phyloP scores from a whole-genome alignment of 805 yeast species.

The Millerozyma acaciae region DNA sequence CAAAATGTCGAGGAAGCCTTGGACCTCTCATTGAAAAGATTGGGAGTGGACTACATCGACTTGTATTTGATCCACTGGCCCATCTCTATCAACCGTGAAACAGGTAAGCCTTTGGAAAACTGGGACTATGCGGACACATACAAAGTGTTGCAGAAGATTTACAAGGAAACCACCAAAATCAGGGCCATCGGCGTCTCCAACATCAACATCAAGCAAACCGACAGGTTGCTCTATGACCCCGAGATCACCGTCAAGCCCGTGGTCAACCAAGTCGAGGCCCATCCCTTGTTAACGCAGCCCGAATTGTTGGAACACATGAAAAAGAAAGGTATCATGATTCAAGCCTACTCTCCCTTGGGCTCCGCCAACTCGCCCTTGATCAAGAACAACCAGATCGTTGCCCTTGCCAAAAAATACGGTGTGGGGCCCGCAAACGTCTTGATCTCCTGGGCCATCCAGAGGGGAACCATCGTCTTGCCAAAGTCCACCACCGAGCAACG shows the following conservation, averaged over 20 bases:
- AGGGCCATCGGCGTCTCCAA: slow-evolving; percentile 59
- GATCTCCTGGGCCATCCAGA: slow-evolving; percentile 26
- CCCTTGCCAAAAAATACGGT: slow-evolving; percentile 18
- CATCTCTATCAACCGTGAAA: slow-evolving; percentile 23
- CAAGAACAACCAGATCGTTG: slow-evolving; percentile 14
- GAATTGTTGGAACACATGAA: slow-evolving; percentile 53
- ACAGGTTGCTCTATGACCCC: slow-evolving; percentile 37
- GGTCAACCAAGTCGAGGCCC: slow-evolving; percentile 46
- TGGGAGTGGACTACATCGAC: slow-evolving; percentile 70
- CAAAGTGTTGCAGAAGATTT: slow-evolving; percentile 34
- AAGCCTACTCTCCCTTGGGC: slow-evolving; percentile 31
- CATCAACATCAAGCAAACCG: slow-evolving; percentile 40
- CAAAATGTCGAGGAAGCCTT: slow-evolving; percentile 46
- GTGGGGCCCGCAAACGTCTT: slow-evolving; percentile 21
- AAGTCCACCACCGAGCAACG: slow-evolving; percentile 22
- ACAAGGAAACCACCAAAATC: slow-evolving; percentile 19
- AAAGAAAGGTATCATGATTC: slow-evolving; percentile 29
- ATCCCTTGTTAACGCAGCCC: slow-evolving; percentile 47
- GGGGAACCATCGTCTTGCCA: slow-evolving; percentile 26
- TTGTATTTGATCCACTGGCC: slow-evolving; percentile 80
- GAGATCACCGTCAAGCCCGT: slow-evolving; percentile 42
- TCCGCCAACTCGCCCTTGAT: slow-evolving; percentile 24
- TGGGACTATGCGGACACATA: slow-evolving; percentile 22
- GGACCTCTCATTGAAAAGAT: slow-evolving; percentile 50
- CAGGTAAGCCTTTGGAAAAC: slow-evolving; percentile 9